Evolutionary conservation across 2,329 filamentous ascomycete genomes (phyloP), one percentile per base, ranked within the genome.

Genomic region (Neopestalotiopsis sp.): DNA sequence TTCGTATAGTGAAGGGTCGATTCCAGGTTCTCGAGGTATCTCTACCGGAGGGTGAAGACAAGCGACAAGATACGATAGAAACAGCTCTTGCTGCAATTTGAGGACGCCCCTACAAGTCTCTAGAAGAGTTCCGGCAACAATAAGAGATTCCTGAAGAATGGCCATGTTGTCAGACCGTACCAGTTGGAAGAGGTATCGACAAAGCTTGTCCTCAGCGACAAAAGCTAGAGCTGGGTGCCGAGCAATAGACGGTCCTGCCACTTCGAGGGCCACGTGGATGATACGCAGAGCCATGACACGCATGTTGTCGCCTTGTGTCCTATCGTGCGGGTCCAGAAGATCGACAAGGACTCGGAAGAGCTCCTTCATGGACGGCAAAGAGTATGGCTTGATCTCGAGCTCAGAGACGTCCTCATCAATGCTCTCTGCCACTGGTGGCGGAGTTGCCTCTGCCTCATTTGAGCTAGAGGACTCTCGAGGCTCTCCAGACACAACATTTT

Each of bases 251-350:
- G 96, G 95, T 0, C 96, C 96, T 1, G 96, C 94, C 69, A 99
- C 95, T 81, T 99, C 96, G 28, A 99, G 88, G 1, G 96, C 96
- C 59, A 99, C 96, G 79, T 99, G 96, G 67, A 99, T 96, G 72
- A 99, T 98, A 58, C 96, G 90, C 73, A 99, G 83, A 20, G 96
- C 96, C 95, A 99, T 99, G 56, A 99, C 94, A 74, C 95, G 90
- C 92, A 98, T 96, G 1, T 94, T 92, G 77, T 99, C 96, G 2
- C 94, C 97, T 79, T 98, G 94, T 74, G 95, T 93, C 66, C 90
- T 91, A 80, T 98, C 95, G 76, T 97, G 93, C 1, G 97, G 96
- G 77, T 99, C 94, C 32, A 99, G 83, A 17, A 99, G 90, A 79
- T 97, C 95, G 59, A 98, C 95, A 32, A 99, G 84, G 57, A 98